phyloP scores from a whole-genome alignment of 345 rosid genomes.

The Mercurialis annua region DNA sequence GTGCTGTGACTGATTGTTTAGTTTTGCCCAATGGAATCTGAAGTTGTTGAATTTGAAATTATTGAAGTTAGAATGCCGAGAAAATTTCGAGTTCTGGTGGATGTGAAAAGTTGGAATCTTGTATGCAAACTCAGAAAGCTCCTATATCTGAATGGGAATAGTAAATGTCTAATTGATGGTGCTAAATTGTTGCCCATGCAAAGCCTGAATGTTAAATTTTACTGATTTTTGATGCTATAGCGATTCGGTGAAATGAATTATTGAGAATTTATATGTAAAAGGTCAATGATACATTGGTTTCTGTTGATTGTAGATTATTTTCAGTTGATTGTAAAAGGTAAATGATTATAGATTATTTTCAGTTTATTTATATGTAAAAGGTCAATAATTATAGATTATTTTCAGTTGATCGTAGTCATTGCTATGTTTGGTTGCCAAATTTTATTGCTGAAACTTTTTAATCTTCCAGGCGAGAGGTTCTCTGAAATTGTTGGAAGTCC shows the following conservation, averaged over 20 bases:
- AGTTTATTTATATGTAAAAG: too few species aligned
- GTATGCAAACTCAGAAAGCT: too few species aligned
- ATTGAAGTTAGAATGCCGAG: too few species aligned
- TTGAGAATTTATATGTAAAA: not conserved
- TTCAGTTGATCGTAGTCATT: not conserved
- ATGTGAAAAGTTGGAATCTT: too few species aligned
- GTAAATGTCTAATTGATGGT: too few species aligned
- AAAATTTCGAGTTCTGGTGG: too few species aligned
- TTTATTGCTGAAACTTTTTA: not conserved
- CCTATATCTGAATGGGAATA: too few species aligned
- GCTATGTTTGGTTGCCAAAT: not conserved
- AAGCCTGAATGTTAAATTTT: not conserved
- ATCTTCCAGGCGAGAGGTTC: constrained; percentile 72
- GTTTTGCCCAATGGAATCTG: too few species aligned
- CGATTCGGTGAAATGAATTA: too few species aligned
- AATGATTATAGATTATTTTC: not conserved
- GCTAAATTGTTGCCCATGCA: not conserved
- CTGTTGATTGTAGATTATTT: not conserved
- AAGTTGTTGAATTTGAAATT: too few species aligned
- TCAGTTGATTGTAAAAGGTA: not conserved
- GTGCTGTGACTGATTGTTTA: too few species aligned
- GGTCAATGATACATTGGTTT: too few species aligned
- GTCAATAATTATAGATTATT: not conserved
- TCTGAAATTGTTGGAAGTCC: constrained; percentile 99
- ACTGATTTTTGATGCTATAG: not conserved